These are phyloP conservation scores for Coemansia sp. DNA, from an alignment of 192 early-diverging fungal genomes.

Conservation along the genomic window DNA sequence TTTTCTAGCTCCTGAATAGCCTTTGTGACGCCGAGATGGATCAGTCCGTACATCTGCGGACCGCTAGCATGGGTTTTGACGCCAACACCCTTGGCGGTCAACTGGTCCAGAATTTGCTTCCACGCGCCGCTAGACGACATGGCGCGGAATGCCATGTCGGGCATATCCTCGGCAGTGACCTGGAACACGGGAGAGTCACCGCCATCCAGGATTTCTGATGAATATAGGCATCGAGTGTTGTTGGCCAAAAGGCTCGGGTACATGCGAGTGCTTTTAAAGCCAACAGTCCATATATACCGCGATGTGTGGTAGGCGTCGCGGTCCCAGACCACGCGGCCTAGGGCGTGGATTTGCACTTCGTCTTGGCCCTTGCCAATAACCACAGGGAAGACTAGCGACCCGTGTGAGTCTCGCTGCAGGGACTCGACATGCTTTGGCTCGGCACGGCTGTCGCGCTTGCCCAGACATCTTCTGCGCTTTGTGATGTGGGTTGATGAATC, in stretches of 20 bases:
- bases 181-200: constrained; percentile 66
- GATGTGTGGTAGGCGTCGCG: constrained; percentile 69
- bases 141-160: constrained; percentile 61
- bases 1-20: constrained; percentile 67
- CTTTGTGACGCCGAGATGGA: constrained; percentile 71
- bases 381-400: constrained; percentile 62
- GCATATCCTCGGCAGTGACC: constrained; percentile 71
- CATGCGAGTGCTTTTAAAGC: constrained; percentile 67
- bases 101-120: constrained; percentile 66
- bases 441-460: constrained; percentile 63
- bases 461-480: not conserved
- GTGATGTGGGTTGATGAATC: not conserved
- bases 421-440: constrained; percentile 63
- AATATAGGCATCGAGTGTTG: constrained; percentile 61
- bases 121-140: constrained; percentile 74
- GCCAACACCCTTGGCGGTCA: constrained; percentile 64
- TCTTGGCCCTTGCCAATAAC: constrained; percentile 66
- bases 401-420: constrained; percentile 59
- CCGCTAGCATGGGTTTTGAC: constrained; percentile 76
- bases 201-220: constrained; percentile 71
- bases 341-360: constrained; percentile 62
- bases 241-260: constrained; percentile 63
- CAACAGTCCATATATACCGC: constrained; percentile 73
- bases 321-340: constrained; percentile 65
- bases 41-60: constrained; percentile 72